These are phyloP conservation scores for Aspergillus sclerotialis DNA, from an alignment of 2,329 filamentous ascomycete species.

Conservation along the genomic window DNA sequence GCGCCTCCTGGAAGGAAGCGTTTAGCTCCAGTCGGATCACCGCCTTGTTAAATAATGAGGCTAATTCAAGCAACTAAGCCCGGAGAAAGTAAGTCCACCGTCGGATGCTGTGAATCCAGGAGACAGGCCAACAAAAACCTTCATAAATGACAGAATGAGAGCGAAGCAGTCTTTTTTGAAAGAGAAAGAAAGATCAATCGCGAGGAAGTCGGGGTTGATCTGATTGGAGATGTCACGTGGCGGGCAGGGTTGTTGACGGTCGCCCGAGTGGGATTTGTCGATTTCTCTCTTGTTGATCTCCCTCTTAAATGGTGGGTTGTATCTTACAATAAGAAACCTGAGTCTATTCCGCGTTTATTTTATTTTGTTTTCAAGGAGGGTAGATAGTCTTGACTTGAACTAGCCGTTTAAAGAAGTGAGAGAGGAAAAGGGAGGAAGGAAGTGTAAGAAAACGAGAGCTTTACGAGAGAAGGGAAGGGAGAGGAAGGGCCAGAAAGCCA, in stretches of 20 bases:
- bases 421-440: too few relatives aligned
- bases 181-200: background rate
- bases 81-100: background rate
- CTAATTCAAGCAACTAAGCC: constrained; percentile 17
- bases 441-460: too few relatives aligned
- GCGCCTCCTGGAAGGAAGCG: constrained; percentile 20
- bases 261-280: background rate
- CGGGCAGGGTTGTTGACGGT: background rate
- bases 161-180: too few relatives aligned
- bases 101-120: background rate
- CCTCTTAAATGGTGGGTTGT: too few relatives aligned
- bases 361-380: background rate
- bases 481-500: constrained; percentile 2
- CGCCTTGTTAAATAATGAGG: constrained; percentile 16
- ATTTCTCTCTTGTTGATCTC: background rate
- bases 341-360: background rate
- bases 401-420: constrained; percentile 1
- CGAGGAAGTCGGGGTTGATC: background rate
- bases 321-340: background rate
- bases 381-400: background rate
- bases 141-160: too few relatives aligned
- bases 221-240: constrained; percentile 1
- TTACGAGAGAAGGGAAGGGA: too few relatives aligned
- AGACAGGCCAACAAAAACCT: background rate
- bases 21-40: constrained; percentile 18